A percentile compares a stretch with the other conserved stretches of the same genome.
phyloP scores from a whole-genome alignment of 371 early-diverging fungal species.

The Mucor plumbeus region DNA sequence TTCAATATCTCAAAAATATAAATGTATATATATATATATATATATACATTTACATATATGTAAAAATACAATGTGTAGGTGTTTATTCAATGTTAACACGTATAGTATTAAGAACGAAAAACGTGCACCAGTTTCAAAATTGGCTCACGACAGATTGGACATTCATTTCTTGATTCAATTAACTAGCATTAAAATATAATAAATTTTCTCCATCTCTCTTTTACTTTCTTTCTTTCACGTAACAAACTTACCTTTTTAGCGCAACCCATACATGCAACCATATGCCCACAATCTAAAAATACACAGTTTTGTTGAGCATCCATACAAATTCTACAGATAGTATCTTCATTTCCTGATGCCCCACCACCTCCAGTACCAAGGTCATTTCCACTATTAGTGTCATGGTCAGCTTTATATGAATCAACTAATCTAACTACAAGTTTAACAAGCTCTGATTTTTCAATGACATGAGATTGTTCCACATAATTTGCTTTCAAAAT shows the following conservation, averaged over 20 bases:
- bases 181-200: slow-evolving; percentile 32
- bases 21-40: too few species aligned
- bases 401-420: slow-evolving; percentile 31
- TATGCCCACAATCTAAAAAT: slow-evolving; percentile 64
- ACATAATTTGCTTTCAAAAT: slow-evolving; percentile 59
- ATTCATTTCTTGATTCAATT: slow-evolving; percentile 57
- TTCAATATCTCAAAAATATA: too few species aligned
- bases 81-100: neutral
- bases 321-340: slow-evolving; percentile 62
- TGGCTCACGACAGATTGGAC: slow-evolving; percentile 68
- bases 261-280: slow-evolving; percentile 68
- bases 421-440: slow-evolving; percentile 53
- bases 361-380: neutral
- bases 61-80: neutral
- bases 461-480: slow-evolving; percentile 52
- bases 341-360: slow-evolving; percentile 38
- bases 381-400: slow-evolving; percentile 6
- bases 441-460: slow-evolving; percentile 58
- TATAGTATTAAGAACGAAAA: slow-evolving; percentile 35
- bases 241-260: slow-evolving; percentile 50
- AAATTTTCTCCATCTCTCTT: neutral
- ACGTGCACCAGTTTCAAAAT: slow-evolving; percentile 58
- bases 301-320: slow-evolving; percentile 69
- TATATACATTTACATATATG: too few species aligned
- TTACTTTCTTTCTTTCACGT: neutral